These are phyloP conservation scores for Desmodesmus armatus DNA, from an alignment of 139 green algal species.

Conservation along the genomic window DNA sequence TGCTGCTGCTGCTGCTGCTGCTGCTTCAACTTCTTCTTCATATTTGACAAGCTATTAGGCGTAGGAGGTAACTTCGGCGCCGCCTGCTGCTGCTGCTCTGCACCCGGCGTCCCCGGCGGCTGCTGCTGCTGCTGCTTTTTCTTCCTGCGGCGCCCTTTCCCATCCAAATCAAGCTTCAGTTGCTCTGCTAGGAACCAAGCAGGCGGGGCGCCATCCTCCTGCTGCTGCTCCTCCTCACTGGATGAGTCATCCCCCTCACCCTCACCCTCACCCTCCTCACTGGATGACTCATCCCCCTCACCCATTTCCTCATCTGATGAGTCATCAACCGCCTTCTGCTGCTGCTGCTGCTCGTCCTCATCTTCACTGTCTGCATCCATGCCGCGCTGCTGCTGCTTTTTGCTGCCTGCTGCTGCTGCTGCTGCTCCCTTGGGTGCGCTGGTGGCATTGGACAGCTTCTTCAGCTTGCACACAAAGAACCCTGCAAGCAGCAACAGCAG, in stretches of 20 bases:
- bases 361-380: conserved; percentile 34
- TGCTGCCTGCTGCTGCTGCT: conserved; percentile 24
- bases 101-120: conserved; percentile 4
- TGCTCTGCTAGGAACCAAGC: conserved; percentile 14
- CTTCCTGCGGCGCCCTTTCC: not conserved
- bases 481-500: conserved; percentile 71
- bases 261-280: conserved; percentile 2
- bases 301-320: conserved; percentile 13
- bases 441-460: conserved; percentile 91
- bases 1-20: conserved; percentile 31
- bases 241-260: conserved; percentile 20
- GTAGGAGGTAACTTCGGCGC: conserved; percentile 12
- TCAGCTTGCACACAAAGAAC: conserved; percentile 99
- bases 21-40: conserved; percentile 49
- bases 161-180: not conserved
- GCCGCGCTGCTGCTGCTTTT: conserved; percentile 36
- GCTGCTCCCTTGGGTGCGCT: conserved; percentile 8
- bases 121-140: conserved; percentile 31
- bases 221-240: conserved; percentile 16
- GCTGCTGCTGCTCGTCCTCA: conserved; percentile 31
- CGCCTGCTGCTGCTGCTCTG: conserved; percentile 23
- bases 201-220: not conserved
- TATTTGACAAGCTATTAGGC: conserved; percentile 16
- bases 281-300: not conserved
- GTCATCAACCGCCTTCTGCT: not conserved